phyloP scores from a whole-genome alignment of 164 flowering plant species.

The Vitis amurensis region DNA sequence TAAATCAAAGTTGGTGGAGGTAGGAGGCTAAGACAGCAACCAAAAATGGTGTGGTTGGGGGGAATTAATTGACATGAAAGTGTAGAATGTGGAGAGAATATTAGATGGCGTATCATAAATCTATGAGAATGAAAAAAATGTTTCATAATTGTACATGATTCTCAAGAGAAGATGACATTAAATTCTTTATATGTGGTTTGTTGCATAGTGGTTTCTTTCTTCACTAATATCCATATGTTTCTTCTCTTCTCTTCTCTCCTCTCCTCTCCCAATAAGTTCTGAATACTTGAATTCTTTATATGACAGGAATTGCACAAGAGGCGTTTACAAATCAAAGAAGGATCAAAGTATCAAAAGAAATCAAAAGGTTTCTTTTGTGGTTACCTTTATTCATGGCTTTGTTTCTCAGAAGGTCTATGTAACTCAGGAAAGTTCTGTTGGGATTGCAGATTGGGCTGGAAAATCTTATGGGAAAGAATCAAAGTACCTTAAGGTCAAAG shows the following conservation, averaged over 20 bases:
- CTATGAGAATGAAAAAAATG: neutral
- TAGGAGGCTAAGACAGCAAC: neutral
- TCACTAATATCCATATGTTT: neutral
- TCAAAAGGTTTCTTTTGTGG: constrained; percentile 32
- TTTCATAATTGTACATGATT: neutral
- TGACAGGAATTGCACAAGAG: constrained; percentile 56
- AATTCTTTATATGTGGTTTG: neutral
- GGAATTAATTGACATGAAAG: too few species aligned
- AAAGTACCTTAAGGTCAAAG: neutral
- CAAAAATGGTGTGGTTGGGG: neutral
- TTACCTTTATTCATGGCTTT: neutral
- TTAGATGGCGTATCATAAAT: neutral
- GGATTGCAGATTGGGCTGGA: constrained; percentile 13
- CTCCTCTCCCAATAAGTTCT: neutral
- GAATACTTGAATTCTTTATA: constrained; percentile 1
- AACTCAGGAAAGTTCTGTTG: constrained; percentile 1
- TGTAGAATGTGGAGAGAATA: neutral
- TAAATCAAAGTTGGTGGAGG: neutral
- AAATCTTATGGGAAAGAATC: constrained; percentile 15
- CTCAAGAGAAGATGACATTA: neutral
- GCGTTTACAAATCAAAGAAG: constrained; percentile 50
- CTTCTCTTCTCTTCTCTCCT: neutral
- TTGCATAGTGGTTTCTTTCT: neutral
- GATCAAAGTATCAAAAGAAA: constrained; percentile 35
- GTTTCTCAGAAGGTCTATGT: neutral